A percentile compares a stretch with the other conserved stretches of the same genome.
Evolutionary conservation across 148 eudicot genomes (phyloP).

Genomic region (Dysphania ambrosioides): DNA sequence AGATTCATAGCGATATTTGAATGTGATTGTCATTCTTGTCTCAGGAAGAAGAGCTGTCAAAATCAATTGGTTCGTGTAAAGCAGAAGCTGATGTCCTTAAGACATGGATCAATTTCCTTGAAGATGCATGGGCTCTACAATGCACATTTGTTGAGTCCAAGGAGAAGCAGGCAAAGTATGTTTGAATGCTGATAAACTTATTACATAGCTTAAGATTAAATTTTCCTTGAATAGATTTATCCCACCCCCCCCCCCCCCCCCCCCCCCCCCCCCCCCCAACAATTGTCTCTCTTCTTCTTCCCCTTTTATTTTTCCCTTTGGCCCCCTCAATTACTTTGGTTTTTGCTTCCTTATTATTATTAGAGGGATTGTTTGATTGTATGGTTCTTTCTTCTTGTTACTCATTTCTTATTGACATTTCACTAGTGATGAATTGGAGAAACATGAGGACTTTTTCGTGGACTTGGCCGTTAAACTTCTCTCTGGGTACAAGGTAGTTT

Average conservation of each 20-base stretch:
- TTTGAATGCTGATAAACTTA: not conserved
- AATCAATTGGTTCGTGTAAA: constrained; percentile 65
- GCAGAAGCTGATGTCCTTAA: constrained; percentile 71
- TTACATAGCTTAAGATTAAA: not conserved
- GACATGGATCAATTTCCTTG: constrained; percentile 95
- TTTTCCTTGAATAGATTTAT: too few species aligned
- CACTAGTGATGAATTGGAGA: constrained; percentile 79
- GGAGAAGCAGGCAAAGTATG: constrained; percentile 77
- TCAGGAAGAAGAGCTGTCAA: constrained; percentile 83
- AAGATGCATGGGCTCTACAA: constrained; percentile 91
- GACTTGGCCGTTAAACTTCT: constrained; percentile 71
- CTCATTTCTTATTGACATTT: constrained; percentile 15
- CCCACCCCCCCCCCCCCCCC: too few species aligned
- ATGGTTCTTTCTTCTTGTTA: not conserved
- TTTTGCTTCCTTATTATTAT: not conserved
- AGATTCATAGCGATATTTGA: not conserved
- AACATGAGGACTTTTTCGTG: constrained; percentile 70
- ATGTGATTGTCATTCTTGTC: constrained; percentile 1
- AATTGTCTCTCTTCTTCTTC: not conserved
- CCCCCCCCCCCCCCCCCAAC: too few species aligned
- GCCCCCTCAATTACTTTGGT: not conserved
- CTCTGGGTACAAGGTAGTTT: constrained; percentile 65
- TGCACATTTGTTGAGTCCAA: constrained; percentile 55
- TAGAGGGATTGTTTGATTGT: not conserved
- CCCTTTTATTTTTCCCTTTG: not conserved